A percentile compares a stretch with the other conserved stretches of the same genome.
These are phyloP conservation scores for Neofusicoccum kwambonambiense DNA, from an alignment of 2,329 filamentous ascomycete genomes.

Conservation along the genomic window DNA sequence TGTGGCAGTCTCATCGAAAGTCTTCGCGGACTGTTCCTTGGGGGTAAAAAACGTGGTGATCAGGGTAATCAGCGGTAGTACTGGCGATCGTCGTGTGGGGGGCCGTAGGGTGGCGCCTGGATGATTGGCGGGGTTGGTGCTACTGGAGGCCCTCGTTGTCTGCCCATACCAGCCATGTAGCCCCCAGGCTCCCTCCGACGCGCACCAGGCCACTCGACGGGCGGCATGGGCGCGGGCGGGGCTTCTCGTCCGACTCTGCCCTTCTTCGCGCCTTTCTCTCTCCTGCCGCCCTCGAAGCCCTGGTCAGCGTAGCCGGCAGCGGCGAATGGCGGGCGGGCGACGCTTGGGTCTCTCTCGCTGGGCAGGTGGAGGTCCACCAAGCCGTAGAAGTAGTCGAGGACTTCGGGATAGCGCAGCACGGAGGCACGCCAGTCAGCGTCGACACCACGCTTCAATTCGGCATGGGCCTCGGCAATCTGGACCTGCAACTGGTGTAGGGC, in stretches of 20 bases:
- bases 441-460: conserved; percentile 68
- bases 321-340: conserved; percentile 41
- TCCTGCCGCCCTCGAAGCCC: conserved; percentile 28
- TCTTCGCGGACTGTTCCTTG: background rate
- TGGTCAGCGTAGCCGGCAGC: conserved; percentile 37
- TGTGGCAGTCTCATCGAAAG: background rate
- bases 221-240: conserved; percentile 25
- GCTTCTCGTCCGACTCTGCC: conserved; percentile 33
- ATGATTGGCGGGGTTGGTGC: conserved; percentile 35
- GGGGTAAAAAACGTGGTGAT: background rate
- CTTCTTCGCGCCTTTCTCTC: conserved; percentile 33
- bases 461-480: conserved; percentile 64
- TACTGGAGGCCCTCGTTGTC: conserved; percentile 32
- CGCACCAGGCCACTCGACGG: conserved; percentile 14
- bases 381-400: conserved; percentile 78
- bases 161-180: conserved; percentile 23
- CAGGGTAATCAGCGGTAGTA: background rate
- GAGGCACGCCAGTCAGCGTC: conserved; percentile 76
- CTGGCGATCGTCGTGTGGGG: conserved; percentile 9
- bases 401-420: conserved; percentile 72
- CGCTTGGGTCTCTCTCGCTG: conserved; percentile 46
- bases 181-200: conserved; percentile 21
- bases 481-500: conserved; percentile 42
- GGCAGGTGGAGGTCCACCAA: conserved; percentile 67
- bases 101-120: background rate